Evolutionary conservation across 2,329 filamentous ascomycete genomes (phyloP), one percentile per base, ranked within the genome.

Genomic region (Colletotrichum limetticola): DNA sequence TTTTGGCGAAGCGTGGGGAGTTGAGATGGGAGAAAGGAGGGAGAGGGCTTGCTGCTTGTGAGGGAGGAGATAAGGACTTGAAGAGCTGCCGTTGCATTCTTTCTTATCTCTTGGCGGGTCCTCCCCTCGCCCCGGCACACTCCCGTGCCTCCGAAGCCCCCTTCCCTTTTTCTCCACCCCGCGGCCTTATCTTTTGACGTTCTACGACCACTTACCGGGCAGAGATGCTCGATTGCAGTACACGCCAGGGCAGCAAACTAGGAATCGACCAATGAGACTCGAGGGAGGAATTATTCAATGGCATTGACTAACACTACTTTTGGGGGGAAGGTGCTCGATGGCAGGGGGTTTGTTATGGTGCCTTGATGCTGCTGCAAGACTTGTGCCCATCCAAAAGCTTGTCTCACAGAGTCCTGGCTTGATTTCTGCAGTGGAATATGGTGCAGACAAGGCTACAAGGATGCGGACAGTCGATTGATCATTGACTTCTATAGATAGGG

Each of bases 51-150:
- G 24, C 11, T 35, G 11, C 32, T 35, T 28, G 22, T 3, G 46
- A 66, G 55, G 49, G 19, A 62, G 35, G 35, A 71, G 70, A 70
- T 65, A 70, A 70, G 55, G 30, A 16, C 37, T 37, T 60, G 42
- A 65, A 49, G 66, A 32, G 58, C 58, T 67, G 62, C 22, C 49
- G 69, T 66, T 46, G 37, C 65, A 53, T 22, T 64, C 30, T 37
- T 61, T 14, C 70, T 72, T 72, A 72, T 72, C 70, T 72, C 66
- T 72, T 70, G 60, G 70, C 70, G 70, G 70, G 70, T 65, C 70
- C 26, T 28, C 60, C 60, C 59, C 64, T 37, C 55, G 46, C 49
- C 60, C 52, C 16, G 63, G 16, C 52, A 42, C 11, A 8, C 53
- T 42, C 32, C 63, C 35, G 26, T 30, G 19, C 11, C 56, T 42